Conservation (phyloP, 192 early-diverging fungal genomes). For the Coemansia furcata region DNA sequence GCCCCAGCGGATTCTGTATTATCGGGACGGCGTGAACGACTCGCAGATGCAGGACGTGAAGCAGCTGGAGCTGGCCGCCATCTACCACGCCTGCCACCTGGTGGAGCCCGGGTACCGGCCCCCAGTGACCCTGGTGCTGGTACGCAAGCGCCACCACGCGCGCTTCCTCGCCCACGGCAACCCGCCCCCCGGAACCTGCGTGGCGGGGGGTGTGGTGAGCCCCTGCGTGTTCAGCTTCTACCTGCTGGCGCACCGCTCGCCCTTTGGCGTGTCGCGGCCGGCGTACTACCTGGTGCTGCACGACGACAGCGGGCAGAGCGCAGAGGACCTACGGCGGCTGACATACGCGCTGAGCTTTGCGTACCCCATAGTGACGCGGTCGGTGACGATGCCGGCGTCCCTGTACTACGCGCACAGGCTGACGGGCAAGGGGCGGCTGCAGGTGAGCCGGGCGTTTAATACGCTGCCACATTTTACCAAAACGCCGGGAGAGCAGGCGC, state of each 20-base stretch:
- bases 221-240: conserved; percentile 26
- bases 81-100: conserved; percentile 20
- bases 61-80: conserved; percentile 21
- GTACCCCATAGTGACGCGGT: conserved; percentile 23
- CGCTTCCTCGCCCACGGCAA: conserved; percentile 22
- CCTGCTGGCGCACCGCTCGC: conserved; percentile 20
- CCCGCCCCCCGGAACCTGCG: conserved; percentile 26
- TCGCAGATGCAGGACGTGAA: conserved; percentile 21
- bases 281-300: conserved; percentile 36
- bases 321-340: conserved; percentile 9
- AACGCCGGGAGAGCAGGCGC: neutral
- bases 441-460: conserved; percentile 13
- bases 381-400: conserved; percentile 31
- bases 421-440: conserved; percentile 29
- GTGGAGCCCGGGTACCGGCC: conserved; percentile 23
- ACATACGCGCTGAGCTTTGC: conserved; percentile 29
- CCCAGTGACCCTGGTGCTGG: conserved; percentile 17
- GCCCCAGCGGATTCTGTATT: conserved; percentile 58
- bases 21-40: conserved; percentile 56
- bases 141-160: conserved; percentile 31
- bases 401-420: conserved; percentile 46
- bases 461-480: conserved; percentile 3
- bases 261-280: conserved; percentile 17
- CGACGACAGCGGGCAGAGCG: conserved; percentile 15
- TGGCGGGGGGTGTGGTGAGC: neutral